A percentile compares a stretch with the other conserved stretches of the same genome.
These are phyloP conservation scores for Stropharia rugosoannulata DNA, from an alignment of 768 basidiomycete species.

Conservation along the genomic window DNA sequence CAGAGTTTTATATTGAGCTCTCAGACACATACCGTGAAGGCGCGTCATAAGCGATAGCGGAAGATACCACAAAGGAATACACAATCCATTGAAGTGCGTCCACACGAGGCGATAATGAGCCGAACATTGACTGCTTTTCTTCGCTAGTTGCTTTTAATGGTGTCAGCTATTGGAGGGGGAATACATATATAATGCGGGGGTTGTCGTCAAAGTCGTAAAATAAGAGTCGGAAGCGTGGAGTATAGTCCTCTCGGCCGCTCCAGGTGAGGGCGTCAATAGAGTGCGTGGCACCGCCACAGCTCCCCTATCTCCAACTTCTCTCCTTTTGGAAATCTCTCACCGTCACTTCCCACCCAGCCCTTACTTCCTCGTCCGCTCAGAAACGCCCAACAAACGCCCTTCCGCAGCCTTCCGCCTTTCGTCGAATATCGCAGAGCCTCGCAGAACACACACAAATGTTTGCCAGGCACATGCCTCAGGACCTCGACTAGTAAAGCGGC, in stretches of 20 bases:
- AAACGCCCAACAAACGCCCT: neutral
- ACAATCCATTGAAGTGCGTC: conserved; percentile 6
- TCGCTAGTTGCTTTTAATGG: neutral
- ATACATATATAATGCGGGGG: conserved; percentile 17
- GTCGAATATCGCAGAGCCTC: no score
- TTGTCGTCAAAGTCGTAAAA: conserved; percentile 19
- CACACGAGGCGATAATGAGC: conserved; percentile 2
- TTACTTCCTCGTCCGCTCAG: neutral
- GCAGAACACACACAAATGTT: no score
- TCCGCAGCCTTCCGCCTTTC: no score
- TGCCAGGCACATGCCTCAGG: no score
- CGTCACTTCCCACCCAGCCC: neutral
- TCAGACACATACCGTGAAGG: conserved; percentile 20
- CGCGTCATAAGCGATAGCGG: conserved; percentile 22
- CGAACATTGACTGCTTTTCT: neutral
- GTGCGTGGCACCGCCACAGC: conserved; percentile 14
- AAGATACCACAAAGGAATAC: conserved; percentile 10
- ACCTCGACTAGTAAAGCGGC: no score
- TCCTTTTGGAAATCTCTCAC: conserved; percentile 10
- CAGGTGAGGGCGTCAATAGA: conserved; percentile 13
- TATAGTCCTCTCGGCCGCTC: conserved; percentile 11
- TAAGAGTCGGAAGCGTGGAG: conserved; percentile 2
- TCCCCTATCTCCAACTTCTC: conserved; percentile 7
- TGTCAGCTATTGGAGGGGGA: neutral
- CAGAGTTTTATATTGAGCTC: neutral